Conservation (phyloP, 2,329 filamentous ascomycete genomes). For the Geoglossum cookeanum region DNA sequence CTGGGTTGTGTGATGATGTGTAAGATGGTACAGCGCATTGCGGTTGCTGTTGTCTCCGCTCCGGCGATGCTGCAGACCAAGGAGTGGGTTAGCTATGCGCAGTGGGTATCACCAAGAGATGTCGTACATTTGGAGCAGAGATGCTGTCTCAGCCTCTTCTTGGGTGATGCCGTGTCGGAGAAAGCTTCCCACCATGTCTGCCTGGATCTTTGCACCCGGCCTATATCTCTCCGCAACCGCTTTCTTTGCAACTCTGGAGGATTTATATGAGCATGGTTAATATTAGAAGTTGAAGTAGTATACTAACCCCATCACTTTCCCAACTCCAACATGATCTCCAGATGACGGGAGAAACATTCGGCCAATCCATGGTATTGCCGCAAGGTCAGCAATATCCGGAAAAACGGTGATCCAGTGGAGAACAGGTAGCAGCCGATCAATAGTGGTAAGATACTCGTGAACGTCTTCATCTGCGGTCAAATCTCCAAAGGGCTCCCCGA, state of each 20-base stretch:
- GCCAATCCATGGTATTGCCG: constrained; percentile 10
- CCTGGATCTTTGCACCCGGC: neutral
- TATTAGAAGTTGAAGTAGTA: neutral
- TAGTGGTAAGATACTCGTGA: constrained; percentile 27
- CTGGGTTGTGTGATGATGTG: constrained; percentile 31
- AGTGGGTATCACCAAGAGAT: constrained; percentile 5
- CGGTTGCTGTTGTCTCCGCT: constrained; percentile 37
- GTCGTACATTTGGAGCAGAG: neutral
- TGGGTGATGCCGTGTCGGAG: neutral
- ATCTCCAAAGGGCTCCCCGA: constrained; percentile 33
- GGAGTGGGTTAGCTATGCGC: neutral
- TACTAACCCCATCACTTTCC: neutral
- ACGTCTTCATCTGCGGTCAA: constrained; percentile 30
- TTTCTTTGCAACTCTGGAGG: neutral
- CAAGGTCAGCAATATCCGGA: neutral
- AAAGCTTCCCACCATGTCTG: neutral
- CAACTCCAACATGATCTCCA: constrained; percentile 16
- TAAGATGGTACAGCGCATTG: constrained; percentile 33
- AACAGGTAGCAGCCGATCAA: constrained; percentile 18
- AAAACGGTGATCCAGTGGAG: neutral
- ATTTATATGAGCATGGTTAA: too few relatives aligned
- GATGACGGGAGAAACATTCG: constrained; percentile 23
- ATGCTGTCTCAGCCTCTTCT: neutral
- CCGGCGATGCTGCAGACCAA: constrained; percentile 27
- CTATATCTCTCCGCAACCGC: neutral